Conservation (phyloP, 140 eudicot species). For the Ambrosia hybrid region DNA sequence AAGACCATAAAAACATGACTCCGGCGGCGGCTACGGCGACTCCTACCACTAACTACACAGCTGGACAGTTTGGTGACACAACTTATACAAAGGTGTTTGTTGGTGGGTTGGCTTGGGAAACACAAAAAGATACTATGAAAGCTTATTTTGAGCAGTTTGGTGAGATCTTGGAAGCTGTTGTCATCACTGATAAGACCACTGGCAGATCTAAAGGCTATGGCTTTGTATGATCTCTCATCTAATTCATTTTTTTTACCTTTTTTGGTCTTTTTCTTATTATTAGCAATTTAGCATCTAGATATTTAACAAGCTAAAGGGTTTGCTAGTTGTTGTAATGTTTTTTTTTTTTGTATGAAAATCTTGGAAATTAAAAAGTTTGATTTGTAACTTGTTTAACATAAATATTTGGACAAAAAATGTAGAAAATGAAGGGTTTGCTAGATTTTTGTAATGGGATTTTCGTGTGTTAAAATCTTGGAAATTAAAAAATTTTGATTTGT, state of each 20-base stretch:
- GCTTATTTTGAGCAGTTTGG: conserved; percentile 93
- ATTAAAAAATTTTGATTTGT: not conserved
- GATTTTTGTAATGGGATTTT: conserved; percentile 13
- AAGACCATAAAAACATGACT: conserved; percentile 15
- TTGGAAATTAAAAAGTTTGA: not conserved
- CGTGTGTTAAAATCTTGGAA: conserved; percentile 2
- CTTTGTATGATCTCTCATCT: conserved; percentile 50
- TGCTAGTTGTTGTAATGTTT: conserved; percentile 8
- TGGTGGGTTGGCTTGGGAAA: conserved; percentile 99
- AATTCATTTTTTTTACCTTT: not conserved
- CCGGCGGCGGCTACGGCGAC: conserved; percentile 34
- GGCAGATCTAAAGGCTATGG: conserved; percentile 99
- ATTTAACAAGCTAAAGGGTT: not conserved
- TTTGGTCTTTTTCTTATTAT: not conserved
- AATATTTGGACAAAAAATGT: not conserved
- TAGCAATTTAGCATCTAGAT: conserved; percentile 15
- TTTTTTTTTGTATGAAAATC: not conserved
- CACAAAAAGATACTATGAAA: conserved; percentile 91
- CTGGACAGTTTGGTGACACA: conserved; percentile 91
- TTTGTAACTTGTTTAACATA: not conserved
- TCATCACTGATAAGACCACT: conserved; percentile 87
- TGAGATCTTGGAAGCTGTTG: conserved; percentile 96
- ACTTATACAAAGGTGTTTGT: conserved; percentile 92
- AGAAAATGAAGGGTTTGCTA: conserved; percentile 6
- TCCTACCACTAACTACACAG: conserved; percentile 44